Evolutionary conservation across 441 rosid genomes (phyloP).

Genomic region (Hura crepitans): DNA sequence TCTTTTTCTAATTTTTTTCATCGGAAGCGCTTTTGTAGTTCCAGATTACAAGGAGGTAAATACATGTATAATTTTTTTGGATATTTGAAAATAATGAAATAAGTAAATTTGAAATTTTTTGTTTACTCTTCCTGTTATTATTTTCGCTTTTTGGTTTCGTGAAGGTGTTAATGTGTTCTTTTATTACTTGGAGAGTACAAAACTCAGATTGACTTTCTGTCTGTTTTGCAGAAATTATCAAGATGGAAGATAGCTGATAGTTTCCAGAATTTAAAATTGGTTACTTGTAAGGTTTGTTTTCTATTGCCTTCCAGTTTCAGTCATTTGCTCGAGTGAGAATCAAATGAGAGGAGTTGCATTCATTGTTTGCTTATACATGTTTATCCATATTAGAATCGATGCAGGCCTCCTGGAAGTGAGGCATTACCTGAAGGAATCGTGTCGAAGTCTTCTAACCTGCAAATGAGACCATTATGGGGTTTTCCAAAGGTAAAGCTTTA

Average conservation of each 20-base stretch:
- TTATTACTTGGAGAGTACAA: background rate
- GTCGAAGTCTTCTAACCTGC: constrained; percentile 43
- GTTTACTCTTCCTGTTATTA: background rate
- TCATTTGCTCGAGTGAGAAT: background rate
- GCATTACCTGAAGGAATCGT: constrained; percentile 53
- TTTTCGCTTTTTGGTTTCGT: background rate
- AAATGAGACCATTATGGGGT: constrained; percentile 62
- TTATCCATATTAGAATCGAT: constrained; percentile 33
- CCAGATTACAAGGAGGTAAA: constrained; percentile 45
- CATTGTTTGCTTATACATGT: constrained; percentile 21
- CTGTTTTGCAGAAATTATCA: constrained; percentile 38
- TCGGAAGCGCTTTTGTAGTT: constrained; percentile 31
- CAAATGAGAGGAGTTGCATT: background rate
- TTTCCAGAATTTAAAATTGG: constrained; percentile 24
- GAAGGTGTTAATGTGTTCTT: background rate
- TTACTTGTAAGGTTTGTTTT: constrained; percentile 41
- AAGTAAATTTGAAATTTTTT: background rate
- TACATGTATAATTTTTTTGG: background rate
- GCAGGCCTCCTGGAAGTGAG: constrained; percentile 55
- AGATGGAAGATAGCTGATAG: constrained; percentile 32
- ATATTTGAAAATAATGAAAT: too few relatives aligned
- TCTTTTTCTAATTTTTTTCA: constrained; percentile 40
- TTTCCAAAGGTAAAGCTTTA: constrained; percentile 39
- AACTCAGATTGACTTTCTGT: constrained; percentile 18
- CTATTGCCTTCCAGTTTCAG: background rate